Base-by-base conservation (phyloP, 2,329 filamentous ascomycete genomes). In the Talaromyces sp. region DNA sequence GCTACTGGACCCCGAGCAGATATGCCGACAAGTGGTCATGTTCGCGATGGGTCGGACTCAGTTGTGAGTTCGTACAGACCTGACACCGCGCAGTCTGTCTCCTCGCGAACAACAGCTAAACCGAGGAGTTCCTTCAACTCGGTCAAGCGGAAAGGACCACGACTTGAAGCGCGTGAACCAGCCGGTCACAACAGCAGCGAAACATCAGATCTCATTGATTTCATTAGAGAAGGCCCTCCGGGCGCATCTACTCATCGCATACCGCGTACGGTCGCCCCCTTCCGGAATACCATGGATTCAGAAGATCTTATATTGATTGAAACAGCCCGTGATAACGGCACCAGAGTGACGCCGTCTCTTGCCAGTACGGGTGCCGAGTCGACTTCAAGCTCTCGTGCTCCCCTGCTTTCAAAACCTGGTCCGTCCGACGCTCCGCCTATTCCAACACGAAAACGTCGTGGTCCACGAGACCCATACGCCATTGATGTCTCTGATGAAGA, bases 131-230 rank as follows among this genome's bases (percentile, higher is more conserved):
- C 46, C 12, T 39, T 12, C 14, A 59, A 28, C 37, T 59, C 60
- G 12, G 14, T 40, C 37, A 66, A 44, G 50, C 69, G 66, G 60
- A 71, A 68, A 54, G 67, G 66, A 63, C 80, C 79, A 54, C 85
- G 84, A 64, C 82, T 89, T 55, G 84, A 89, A 74, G 87, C 93
- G 63, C 89, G 92, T 56, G 88, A 92, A 65, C 86, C 91, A 40
- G 81, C 83, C 46, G 83, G 86, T 16, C 83, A 87, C 57, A 80
- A 79, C 63, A 50, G 60, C 35, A 55, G 82, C 81, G 58, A 86
- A 86, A 96, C 88, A 62, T 90, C 91, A 12, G 95, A 97, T 65
- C 80, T 99, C 63, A 96, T 97, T 67, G 93, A 98, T 73, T 98
- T 99, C 74, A 96, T 99, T 67, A 88, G 93, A 52, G 88, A 91